Percentiles rank a stretch among this genome's conserved stretches.
These are phyloP conservation scores for Balansia obtecta DNA, from an alignment of 2,329 filamentous ascomycete species.

Conservation along the genomic window DNA sequence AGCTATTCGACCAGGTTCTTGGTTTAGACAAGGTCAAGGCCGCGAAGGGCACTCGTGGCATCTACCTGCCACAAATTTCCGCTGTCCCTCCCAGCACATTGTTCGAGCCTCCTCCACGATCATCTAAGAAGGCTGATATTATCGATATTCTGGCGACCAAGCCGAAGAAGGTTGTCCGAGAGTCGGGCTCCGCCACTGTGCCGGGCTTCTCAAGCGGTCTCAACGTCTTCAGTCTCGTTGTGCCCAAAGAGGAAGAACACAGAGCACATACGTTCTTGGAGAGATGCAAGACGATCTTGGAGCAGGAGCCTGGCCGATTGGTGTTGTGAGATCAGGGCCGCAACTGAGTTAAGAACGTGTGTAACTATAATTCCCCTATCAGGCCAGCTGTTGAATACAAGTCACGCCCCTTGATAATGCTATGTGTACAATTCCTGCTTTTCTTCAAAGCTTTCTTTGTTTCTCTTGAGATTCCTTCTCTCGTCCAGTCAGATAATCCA, in stretches of 20 bases:
- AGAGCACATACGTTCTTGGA: conserved; percentile 73
- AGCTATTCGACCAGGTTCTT: conserved; percentile 82
- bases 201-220: conserved; percentile 41
- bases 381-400: neutral
- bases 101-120: conserved; percentile 19
- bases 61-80: conserved; percentile 60
- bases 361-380: neutral
- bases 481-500: no score
- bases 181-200: conserved; percentile 18
- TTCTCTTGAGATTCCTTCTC: neutral
- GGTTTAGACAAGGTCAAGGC: conserved; percentile 43
- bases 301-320: conserved; percentile 65
- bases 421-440: neutral
- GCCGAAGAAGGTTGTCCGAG: conserved; percentile 13
- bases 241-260: conserved; percentile 69
- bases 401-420: neutral
- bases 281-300: conserved; percentile 72
- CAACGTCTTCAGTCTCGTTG: conserved; percentile 73
- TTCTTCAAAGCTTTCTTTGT: neutral
- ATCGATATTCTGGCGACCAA: conserved; percentile 57
- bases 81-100: conserved; percentile 36
- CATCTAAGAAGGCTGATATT: conserved; percentile 47
- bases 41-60: conserved; percentile 43
- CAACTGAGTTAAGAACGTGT: neutral
- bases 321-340: conserved; percentile 36